Conservation (phyloP, 192 early-diverging fungal genomes). For the Linnemannia zychae region DNA sequence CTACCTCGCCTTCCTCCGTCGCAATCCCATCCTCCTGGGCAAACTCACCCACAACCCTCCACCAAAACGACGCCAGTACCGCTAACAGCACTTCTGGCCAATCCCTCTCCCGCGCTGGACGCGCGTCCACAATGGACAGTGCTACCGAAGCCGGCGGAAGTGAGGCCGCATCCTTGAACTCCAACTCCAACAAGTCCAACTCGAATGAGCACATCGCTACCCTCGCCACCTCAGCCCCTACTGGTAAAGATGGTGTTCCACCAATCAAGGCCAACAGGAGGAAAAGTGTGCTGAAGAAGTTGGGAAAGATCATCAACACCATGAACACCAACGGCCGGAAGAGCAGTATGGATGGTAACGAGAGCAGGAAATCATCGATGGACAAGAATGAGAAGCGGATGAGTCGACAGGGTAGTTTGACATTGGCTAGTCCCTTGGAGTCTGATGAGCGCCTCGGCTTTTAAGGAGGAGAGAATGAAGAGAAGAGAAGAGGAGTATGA, state of each 20-base stretch:
- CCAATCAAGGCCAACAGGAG: slow-evolving; percentile 14
- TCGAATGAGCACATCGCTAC: background rate
- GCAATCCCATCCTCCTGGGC: slow-evolving; percentile 20
- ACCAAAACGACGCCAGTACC: slow-evolving; percentile 32
- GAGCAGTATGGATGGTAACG: slow-evolving; percentile 1
- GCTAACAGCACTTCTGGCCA: background rate
- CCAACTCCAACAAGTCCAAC: slow-evolving; percentile 12
- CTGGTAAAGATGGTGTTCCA: background rate
- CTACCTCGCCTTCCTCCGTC: slow-evolving; percentile 1
- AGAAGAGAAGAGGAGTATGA: slow-evolving; percentile 11
- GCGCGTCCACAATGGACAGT: slow-evolving; percentile 28
- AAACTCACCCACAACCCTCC: slow-evolving; percentile 24
- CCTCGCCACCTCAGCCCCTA: background rate
- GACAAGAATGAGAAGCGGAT: slow-evolving; percentile 15
- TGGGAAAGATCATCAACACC: slow-evolving; percentile 49
- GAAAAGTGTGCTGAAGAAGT: slow-evolving; percentile 51
- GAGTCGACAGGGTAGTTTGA: slow-evolving; percentile 32
- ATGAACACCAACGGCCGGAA: slow-evolving; percentile 25
- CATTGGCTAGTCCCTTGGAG: slow-evolving; percentile 31
- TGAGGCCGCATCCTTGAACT: slow-evolving; percentile 30
- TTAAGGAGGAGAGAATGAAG: background rate
- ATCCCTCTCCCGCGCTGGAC: slow-evolving; percentile 23
- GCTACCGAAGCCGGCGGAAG: slow-evolving; percentile 11
- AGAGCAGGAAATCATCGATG: background rate
- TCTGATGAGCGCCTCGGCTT: slow-evolving; percentile 24